A percentile compares a stretch with the other conserved stretches of the same genome.
Conservation (phyloP, 2,329 filamentous ascomycete species). For the Cladophialophora yegresii region DNA sequence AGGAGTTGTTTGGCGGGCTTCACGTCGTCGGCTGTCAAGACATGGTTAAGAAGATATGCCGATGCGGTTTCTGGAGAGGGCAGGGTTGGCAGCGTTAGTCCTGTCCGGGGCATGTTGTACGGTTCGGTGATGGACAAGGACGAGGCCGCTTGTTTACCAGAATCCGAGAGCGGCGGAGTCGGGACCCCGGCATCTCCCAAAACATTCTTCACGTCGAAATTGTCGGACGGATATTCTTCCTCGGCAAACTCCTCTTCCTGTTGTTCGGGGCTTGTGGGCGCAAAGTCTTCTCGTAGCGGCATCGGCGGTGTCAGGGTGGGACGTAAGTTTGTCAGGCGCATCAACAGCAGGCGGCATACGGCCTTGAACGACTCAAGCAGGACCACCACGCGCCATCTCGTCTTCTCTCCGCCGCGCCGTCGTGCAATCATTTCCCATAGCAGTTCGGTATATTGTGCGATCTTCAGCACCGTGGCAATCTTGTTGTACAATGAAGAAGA, state of each 20-base stretch:
- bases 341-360: conserved; percentile 74
- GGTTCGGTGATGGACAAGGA: conserved; percentile 54
- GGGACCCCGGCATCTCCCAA: conserved; percentile 34
- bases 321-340: conserved; percentile 79
- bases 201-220: conserved; percentile 32
- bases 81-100: conserved; percentile 77
- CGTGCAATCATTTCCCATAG: conserved; percentile 98
- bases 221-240: conserved; percentile 39
- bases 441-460: conserved; percentile 91
- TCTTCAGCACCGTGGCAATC: conserved; percentile 78
- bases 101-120: conserved; percentile 95
- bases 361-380: conserved; percentile 85
- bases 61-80: conserved; percentile 81
- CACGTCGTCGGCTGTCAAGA: conserved; percentile 93
- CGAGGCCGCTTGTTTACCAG: conserved; percentile 28
- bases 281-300: conserved; percentile 73
- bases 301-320: conserved; percentile 80
- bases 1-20: conserved; percentile 84
- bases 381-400: conserved; percentile 84
- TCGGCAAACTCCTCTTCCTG: conserved; percentile 51
- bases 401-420: conserved; percentile 73
- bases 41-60: conserved; percentile 81
- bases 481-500: conserved; percentile 72
- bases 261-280: conserved; percentile 57
- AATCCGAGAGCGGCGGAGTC: conserved; percentile 35